phyloP scores from a whole-genome alignment of 2,329 filamentous ascomycete genomes.

The Corinectria fuckeliana region DNA sequence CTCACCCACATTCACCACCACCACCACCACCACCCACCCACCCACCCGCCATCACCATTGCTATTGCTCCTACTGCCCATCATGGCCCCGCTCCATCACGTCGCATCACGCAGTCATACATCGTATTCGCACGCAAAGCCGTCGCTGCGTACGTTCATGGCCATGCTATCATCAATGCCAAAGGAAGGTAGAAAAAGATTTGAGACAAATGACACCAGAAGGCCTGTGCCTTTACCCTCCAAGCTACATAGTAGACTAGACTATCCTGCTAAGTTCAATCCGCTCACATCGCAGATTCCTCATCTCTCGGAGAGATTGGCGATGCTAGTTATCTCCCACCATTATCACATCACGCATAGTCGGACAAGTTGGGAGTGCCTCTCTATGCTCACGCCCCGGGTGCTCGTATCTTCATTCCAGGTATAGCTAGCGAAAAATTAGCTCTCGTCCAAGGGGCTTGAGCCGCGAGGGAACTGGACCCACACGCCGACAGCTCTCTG shows the following conservation, averaged over 20 bases:
- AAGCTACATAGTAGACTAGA: too few relatives aligned
- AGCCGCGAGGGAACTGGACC: constrained; percentile 19
- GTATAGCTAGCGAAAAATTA: constrained; percentile 2
- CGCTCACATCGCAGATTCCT: background rate
- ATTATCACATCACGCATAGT: constrained; percentile 16
- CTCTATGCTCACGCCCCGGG: constrained; percentile 25
- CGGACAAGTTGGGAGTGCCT: constrained; percentile 10
- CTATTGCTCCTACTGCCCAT: constrained; percentile 1
- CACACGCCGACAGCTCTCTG: constrained; percentile 27
- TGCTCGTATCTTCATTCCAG: constrained; percentile 12
- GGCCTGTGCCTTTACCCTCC: too few relatives aligned
- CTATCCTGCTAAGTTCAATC: too few relatives aligned
- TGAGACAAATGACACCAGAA: background rate
- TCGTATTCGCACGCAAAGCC: constrained; percentile 12
- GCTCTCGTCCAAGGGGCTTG: constrained; percentile 3
- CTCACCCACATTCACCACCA: background rate
- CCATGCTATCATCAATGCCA: background rate
- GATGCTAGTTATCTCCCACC: constrained; percentile 1
- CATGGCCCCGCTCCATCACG: constrained; percentile 15
- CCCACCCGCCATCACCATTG: constrained; percentile 4
- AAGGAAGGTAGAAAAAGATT: too few relatives aligned
- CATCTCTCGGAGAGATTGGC: background rate
- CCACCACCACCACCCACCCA: constrained; percentile 13
- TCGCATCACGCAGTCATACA: constrained; percentile 9
- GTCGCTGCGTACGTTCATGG: background rate